Evolutionary conservation across 805 yeast species (phyloP).

Genomic region (Pichia occidentalis): DNA sequence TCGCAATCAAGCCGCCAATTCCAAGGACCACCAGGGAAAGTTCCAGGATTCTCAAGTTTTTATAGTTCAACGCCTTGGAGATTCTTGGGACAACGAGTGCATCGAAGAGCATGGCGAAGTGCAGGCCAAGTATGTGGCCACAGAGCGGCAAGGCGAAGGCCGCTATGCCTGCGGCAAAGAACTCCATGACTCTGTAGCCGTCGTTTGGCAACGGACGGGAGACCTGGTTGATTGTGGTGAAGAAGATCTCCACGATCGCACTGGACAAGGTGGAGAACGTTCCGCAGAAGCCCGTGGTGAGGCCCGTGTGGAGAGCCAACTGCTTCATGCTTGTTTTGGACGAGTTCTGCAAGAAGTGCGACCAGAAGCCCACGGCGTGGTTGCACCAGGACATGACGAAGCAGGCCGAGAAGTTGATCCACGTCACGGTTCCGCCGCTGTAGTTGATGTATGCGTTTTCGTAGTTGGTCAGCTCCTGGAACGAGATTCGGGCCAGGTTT

Average conservation of each 20-base stretch:
- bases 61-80: slow-evolving; percentile 10
- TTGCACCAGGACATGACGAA: slow-evolving; percentile 50
- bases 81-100: slow-evolving; percentile 9
- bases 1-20: slow-evolving; percentile 29
- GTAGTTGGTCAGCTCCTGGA: slow-evolving; percentile 16
- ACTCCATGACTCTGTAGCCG: slow-evolving; percentile 78
- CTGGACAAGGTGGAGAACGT: slow-evolving; percentile 74
- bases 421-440: slow-evolving; percentile 37
- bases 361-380: slow-evolving; percentile 16
- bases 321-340: slow-evolving; percentile 30
- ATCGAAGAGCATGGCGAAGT: slow-evolving; percentile 26
- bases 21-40: slow-evolving; percentile 18
- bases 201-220: slow-evolving; percentile 40
- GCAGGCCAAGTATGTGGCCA: slow-evolving; percentile 55
- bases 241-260: slow-evolving; percentile 48
- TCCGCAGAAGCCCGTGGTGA: slow-evolving; percentile 82
- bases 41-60: slow-evolving; percentile 14
- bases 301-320: slow-evolving; percentile 46
- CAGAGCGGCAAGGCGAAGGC: slow-evolving; percentile 57
- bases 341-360: slow-evolving; percentile 8
- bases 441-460: slow-evolving; percentile 16
- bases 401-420: slow-evolving; percentile 77
- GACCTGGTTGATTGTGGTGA: slow-evolving; percentile 38
- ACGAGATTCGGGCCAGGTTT: slow-evolving; percentile 12
- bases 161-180: slow-evolving; percentile 52